These are phyloP conservation scores for Malbranchea zuffiana DNA, from an alignment of 2,329 filamentous ascomycete genomes.

Conservation along the genomic window DNA sequence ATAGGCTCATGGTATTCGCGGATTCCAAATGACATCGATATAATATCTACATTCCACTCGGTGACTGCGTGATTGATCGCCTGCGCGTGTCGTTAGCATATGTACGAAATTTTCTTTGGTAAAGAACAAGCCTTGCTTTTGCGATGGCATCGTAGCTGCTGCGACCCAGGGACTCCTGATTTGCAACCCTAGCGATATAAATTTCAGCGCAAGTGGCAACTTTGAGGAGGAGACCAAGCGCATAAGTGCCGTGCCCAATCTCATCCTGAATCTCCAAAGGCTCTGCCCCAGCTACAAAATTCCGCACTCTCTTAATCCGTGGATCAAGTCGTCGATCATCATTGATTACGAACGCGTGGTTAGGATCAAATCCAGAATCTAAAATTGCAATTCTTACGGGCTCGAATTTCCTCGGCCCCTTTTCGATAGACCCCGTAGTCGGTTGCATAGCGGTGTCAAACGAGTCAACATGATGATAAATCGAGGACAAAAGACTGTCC, in stretches of 20 bases:
- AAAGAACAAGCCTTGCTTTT: neutral
- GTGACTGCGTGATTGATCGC: neutral
- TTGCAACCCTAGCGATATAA: constrained; percentile 19
- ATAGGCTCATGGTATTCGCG: neutral
- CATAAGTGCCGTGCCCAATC: constrained; percentile 22
- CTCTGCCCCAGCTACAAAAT: constrained; percentile 1
- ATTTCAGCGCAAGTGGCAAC: constrained; percentile 21
- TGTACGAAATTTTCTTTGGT: neutral
- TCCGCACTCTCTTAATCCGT: neutral
- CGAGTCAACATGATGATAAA: neutral
- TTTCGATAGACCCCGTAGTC: too few species aligned
- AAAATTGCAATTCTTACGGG: neutral
- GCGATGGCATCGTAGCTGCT: neutral
- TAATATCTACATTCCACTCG: constrained; percentile 2
- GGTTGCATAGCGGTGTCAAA: too few species aligned
- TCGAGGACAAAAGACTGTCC: neutral
- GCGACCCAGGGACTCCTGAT: neutral
- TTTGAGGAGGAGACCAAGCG: constrained; percentile 18
- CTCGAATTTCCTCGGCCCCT: neutral
- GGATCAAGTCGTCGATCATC: neutral
- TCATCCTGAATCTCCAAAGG: constrained; percentile 2
- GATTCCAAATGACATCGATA: constrained; percentile 4
- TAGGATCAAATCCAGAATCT: neutral
- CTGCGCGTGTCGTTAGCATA: neutral
- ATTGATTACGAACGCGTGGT: neutral